These are phyloP conservation scores for Fusarium pininemorale DNA, from an alignment of 2,329 filamentous ascomycete genomes.

Conservation along the genomic window DNA sequence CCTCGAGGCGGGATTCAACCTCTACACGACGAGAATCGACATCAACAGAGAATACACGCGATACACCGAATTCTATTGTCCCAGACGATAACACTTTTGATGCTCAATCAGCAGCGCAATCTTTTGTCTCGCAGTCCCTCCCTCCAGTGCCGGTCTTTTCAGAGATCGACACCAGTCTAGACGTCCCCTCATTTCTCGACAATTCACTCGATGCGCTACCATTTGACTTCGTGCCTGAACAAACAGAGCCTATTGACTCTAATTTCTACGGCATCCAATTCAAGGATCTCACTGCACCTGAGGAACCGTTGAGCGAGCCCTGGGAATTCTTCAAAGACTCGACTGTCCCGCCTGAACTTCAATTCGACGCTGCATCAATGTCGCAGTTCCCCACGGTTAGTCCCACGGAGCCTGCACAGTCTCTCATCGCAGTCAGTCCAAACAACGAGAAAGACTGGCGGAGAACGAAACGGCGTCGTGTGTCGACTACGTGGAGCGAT, in stretches of 20 bases:
- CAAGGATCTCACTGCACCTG: background rate
- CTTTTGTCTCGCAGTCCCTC: background rate
- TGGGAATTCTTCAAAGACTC: slow-evolving; percentile 7
- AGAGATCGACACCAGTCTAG: background rate
- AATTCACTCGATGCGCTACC: background rate
- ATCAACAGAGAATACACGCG: background rate
- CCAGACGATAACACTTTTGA: background rate
- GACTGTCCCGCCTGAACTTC: background rate
- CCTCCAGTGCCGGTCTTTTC: background rate
- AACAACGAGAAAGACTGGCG: background rate
- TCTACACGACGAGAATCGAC: background rate
- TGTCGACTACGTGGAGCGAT: slow-evolving; percentile 1
- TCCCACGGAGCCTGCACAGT: background rate
- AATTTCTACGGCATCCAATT: background rate
- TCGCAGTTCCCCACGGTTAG: background rate
- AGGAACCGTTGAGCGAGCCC: background rate
- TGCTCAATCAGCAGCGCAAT: background rate
- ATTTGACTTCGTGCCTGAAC: background rate
- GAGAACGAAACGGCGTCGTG: slow-evolving; percentile 1
- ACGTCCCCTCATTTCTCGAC: background rate
- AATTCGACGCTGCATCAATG: background rate
- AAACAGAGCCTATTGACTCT: background rate
- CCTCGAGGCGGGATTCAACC: background rate
- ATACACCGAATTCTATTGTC: background rate
- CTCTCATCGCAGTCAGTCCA: background rate